phyloP scores from a whole-genome alignment of 805 yeast genomes.

The Ogataea nakhonphanomensis region DNA sequence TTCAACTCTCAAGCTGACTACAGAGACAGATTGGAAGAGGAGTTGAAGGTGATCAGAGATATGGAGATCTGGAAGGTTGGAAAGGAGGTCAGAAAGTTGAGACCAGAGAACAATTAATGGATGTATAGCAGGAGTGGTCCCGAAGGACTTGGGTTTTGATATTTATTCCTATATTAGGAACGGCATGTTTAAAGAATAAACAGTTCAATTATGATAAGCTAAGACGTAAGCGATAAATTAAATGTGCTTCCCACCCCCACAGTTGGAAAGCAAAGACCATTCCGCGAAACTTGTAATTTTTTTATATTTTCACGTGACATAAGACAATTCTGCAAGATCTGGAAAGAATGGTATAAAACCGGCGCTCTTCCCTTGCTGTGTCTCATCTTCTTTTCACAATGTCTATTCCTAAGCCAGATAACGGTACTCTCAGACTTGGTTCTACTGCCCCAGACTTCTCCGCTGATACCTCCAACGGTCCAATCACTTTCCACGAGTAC shows the following conservation, averaged over 20 bases:
- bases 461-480: constrained; percentile 61
- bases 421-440: constrained; percentile 46
- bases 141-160: constrained; percentile 4
- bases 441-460: constrained; percentile 68
- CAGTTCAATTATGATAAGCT: constrained; percentile 25
- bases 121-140: constrained; percentile 13
- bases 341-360: constrained; percentile 4
- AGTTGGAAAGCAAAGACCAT: not conserved
- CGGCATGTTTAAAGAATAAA: constrained; percentile 41
- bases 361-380: not conserved
- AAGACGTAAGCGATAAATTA: no score
- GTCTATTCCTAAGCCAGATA: constrained; percentile 40
- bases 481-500: constrained; percentile 59
- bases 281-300: not conserved
- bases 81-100: constrained; percentile 98
- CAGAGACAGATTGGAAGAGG: constrained; percentile 93
- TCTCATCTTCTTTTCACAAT: constrained; percentile 19
- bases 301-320: constrained; percentile 16
- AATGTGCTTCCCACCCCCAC: no score
- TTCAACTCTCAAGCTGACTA: constrained; percentile 98
- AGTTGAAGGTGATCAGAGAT: constrained; percentile 87
- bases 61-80: constrained; percentile 99
- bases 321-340: constrained; percentile 10
- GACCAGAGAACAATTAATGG: constrained; percentile 95
- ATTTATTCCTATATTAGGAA: constrained; percentile 28